These are phyloP conservation scores for Rostrohypoxylon terebratum DNA, from an alignment of 495 filamentous ascomycete genomes.

Conservation along the genomic window DNA sequence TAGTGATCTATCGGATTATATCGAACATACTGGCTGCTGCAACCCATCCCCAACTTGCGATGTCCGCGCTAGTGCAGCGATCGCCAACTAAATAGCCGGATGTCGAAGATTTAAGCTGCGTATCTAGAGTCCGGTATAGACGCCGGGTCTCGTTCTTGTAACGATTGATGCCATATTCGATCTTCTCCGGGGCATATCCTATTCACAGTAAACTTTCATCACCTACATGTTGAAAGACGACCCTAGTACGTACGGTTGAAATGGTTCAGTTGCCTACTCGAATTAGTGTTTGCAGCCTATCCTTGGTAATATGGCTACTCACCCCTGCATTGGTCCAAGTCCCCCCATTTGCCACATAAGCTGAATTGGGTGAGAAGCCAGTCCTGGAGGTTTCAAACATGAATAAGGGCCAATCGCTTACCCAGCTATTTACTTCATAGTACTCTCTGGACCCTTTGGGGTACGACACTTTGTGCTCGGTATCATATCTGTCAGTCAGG, in stretches of 20 bases:
- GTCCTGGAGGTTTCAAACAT: background rate
- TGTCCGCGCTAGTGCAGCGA: slow-evolving; percentile 84
- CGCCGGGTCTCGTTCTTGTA: slow-evolving; percentile 85
- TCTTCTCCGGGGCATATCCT: slow-evolving; percentile 85
- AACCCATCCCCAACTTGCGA: slow-evolving; percentile 84
- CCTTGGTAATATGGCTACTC: slow-evolving; percentile 33
- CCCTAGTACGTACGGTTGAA: slow-evolving; percentile 67
- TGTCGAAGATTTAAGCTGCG: slow-evolving; percentile 71
- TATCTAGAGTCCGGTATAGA: slow-evolving; percentile 82
- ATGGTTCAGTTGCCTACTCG: slow-evolving; percentile 77
- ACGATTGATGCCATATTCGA: slow-evolving; percentile 85
- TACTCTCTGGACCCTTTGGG: slow-evolving; percentile 78
- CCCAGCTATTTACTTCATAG: slow-evolving; percentile 84
- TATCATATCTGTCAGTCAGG: slow-evolving; percentile 58
- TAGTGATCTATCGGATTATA: background rate
- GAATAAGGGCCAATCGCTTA: slow-evolving; percentile 39
- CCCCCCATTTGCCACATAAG: slow-evolving; percentile 72
- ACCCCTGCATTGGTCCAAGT: slow-evolving; percentile 90
- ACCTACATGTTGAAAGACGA: background rate
- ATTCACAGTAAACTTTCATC: slow-evolving; percentile 17
- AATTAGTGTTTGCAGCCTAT: slow-evolving; percentile 22
- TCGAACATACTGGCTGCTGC: slow-evolving; percentile 53
- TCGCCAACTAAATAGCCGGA: slow-evolving; percentile 83
- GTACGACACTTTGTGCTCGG: slow-evolving; percentile 85
- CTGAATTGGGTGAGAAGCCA: slow-evolving; percentile 37